Percentiles rank a stretch among this genome's conserved stretches.
Conservation (phyloP, 768 basidiomycete species). For the Mycena metata region DNA sequence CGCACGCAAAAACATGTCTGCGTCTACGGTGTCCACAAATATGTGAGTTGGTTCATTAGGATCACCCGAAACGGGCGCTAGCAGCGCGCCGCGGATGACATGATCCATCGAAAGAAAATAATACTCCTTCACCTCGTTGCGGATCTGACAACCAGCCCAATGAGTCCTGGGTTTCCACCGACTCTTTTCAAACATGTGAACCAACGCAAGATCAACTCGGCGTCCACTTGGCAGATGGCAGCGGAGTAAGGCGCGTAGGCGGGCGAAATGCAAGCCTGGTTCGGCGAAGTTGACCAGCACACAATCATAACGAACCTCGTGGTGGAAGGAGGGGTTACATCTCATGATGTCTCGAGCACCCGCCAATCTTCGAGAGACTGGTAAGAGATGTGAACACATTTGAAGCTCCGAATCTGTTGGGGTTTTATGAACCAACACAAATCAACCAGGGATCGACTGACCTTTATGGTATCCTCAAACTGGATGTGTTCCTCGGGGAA, state of each 20-base stretch:
- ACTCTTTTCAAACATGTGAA: slow-evolving; percentile 21
- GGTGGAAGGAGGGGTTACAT: slow-evolving; percentile 28
- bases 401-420: slow-evolving; percentile 15
- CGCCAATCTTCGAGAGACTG: slow-evolving; percentile 33
- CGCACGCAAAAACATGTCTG: slow-evolving; percentile 32
- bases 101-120: slow-evolving; percentile 24
- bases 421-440: background rate
- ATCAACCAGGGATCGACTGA: background rate
- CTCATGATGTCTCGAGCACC: slow-evolving; percentile 23
- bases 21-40: slow-evolving; percentile 27
- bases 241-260: background rate
- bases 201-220: slow-evolving; percentile 26
- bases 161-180: slow-evolving; percentile 33
- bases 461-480: slow-evolving; percentile 21
- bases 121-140: slow-evolving; percentile 26
- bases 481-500: slow-evolving; percentile 21
- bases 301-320: slow-evolving; percentile 10
- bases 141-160: slow-evolving; percentile 30
- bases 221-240: slow-evolving; percentile 18
- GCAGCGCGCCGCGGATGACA: slow-evolving; percentile 26
- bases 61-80: slow-evolving; percentile 16
- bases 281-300: slow-evolving; percentile 23
- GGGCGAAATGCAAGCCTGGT: slow-evolving; percentile 16
- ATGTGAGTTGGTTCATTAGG: slow-evolving; percentile 14
- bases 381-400: slow-evolving; percentile 19